Evolutionary conservation across 148 eudicot species (phyloP).

Genomic region (Spergularia marina): DNA sequence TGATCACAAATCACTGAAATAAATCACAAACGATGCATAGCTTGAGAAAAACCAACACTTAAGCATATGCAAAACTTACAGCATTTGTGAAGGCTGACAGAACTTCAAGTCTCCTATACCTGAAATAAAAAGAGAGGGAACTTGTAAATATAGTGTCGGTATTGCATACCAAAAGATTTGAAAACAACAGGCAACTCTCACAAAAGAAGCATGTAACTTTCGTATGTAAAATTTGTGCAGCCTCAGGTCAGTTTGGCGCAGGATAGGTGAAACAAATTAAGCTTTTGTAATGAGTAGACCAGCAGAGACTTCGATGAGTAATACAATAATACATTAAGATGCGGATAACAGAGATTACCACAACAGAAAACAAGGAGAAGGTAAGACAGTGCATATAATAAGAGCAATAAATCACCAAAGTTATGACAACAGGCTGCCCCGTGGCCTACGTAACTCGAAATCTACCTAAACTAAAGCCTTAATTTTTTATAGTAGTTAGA

Average conservation of each 20-base stretch:
- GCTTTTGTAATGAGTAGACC: neutral
- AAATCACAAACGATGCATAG: neutral
- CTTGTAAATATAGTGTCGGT: neutral
- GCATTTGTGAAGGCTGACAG: constrained; percentile 95
- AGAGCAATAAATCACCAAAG: neutral
- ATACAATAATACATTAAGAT: neutral
- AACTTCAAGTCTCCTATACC: constrained; percentile 97
- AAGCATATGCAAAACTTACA: constrained; percentile 58
- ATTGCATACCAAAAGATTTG: neutral
- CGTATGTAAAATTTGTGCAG: neutral
- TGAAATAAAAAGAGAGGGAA: constrained; percentile 29
- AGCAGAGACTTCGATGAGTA: neutral
- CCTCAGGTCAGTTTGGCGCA: neutral
- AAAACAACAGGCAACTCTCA: neutral
- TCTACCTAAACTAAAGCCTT: neutral
- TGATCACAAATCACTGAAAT: neutral
- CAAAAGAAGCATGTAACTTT: neutral
- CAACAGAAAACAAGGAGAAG: too few species aligned
- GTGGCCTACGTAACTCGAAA: neutral
- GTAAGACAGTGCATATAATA: neutral
- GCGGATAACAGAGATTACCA: neutral
- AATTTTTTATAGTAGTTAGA: neutral
- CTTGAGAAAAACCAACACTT: neutral
- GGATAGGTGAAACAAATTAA: neutral
- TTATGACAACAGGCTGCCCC: neutral